Evolutionary conservation across 257 asterid species (phyloP).

Genomic region (Petunia axillaris): DNA sequence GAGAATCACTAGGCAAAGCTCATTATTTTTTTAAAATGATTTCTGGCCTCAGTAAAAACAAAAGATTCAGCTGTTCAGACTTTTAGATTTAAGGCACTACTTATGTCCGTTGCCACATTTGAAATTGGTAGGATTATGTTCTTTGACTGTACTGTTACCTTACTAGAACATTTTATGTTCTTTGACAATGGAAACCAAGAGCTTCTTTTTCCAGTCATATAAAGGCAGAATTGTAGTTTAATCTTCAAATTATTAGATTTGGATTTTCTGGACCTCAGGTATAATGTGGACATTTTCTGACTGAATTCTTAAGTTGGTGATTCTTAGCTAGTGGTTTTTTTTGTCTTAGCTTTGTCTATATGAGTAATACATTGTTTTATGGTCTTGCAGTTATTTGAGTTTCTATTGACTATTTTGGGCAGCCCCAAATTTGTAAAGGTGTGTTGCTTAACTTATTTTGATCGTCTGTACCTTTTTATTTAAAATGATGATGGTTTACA

Average conservation of each 20-base stretch:
- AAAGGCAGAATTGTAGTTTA: neutral
- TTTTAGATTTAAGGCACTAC: neutral
- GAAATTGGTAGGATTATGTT: neutral
- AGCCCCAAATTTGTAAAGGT: conserved; percentile 79
- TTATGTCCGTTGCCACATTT: neutral
- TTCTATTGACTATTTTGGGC: conserved; percentile 78
- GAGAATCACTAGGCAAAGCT: neutral
- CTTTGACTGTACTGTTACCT: neutral
- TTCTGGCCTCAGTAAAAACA: neutral
- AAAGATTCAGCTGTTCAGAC: conserved; percentile 2
- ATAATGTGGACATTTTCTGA: neutral
- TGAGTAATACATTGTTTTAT: conserved; percentile 11
- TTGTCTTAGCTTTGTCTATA: conserved; percentile 1
- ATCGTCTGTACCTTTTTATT: conserved; percentile 23
- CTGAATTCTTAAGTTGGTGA: neutral
- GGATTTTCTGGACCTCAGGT: neutral
- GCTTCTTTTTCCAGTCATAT: conserved; percentile 16
- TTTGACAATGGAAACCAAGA: neutral
- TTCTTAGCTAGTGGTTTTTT: neutral
- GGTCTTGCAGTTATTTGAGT: conserved; percentile 79
- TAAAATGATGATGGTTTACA: conserved; percentile 16
- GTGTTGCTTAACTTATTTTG: conserved; percentile 31
- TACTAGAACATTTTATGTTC: too few species aligned
- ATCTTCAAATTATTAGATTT: neutral
- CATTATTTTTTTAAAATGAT: neutral